Percentiles rank a stretch among this genome's conserved stretches.
phyloP scores from a whole-genome alignment of 176 grass and related monocot genomes.

The Oryza rufipogon region DNA sequence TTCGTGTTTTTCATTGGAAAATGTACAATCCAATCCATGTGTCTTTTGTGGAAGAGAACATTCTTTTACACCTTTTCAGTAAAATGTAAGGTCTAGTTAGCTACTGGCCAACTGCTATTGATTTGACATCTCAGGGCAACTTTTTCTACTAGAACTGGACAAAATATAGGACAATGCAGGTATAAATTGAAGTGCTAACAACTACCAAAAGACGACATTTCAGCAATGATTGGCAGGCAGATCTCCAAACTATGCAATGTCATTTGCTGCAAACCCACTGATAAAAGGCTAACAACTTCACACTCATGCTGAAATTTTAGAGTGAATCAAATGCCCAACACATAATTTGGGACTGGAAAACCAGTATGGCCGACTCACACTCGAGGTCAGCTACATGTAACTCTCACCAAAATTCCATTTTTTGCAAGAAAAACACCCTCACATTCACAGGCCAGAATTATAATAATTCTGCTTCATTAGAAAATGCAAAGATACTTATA shows the following conservation, averaged over 20 bases:
- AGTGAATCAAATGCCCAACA: not conserved
- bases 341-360: constrained; percentile 3
- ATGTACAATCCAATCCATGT: not conserved
- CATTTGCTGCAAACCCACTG: constrained; percentile 19
- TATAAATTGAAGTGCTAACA: not conserved
- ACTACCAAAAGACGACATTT: constrained; percentile 16
- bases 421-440: not conserved
- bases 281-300: not conserved
- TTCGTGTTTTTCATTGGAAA: not conserved
- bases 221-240: constrained; percentile 10
- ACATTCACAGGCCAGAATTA: not conserved
- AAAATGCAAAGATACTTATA: not conserved
- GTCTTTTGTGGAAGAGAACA: not conserved
- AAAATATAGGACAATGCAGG: constrained; percentile 10
- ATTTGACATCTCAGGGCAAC: constrained; percentile 22
- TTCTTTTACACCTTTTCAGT: constrained; percentile 5
- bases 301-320: not conserved
- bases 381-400: not conserved
- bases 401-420: constrained; percentile 1
- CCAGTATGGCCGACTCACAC: not conserved
- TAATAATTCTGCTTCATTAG: not conserved
- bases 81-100: constrained; percentile 20
- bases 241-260: not conserved
- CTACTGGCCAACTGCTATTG: not conserved
- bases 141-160: not conserved